Conservation (phyloP, 2,329 filamentous ascomycete genomes). For the Chaetomium strumarium region DNA sequence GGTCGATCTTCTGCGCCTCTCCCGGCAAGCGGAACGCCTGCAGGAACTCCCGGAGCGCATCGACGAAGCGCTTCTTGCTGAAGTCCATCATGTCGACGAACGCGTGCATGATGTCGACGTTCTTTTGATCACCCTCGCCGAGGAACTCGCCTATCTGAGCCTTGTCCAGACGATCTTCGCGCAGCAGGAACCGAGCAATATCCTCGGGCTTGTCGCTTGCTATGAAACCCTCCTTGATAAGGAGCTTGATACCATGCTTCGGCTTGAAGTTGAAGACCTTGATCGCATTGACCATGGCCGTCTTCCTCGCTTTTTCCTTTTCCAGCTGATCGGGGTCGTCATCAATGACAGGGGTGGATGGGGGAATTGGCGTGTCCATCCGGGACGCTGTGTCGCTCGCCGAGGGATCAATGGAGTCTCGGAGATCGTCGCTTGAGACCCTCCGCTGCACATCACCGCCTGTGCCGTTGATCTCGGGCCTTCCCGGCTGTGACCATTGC, state of each 20-base stretch:
- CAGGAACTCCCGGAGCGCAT: constrained; percentile 82
- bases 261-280: constrained; percentile 97
- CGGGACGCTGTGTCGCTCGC: constrained; percentile 55
- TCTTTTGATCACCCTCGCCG: constrained; percentile 85
- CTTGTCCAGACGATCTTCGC: constrained; percentile 83
- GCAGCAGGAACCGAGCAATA: constrained; percentile 75
- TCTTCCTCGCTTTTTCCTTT: constrained; percentile 90
- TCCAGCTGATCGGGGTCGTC: constrained; percentile 95
- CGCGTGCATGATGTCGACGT: constrained; percentile 96
- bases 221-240: constrained; percentile 85
- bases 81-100: constrained; percentile 98
- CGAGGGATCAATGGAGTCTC: constrained; percentile 73
- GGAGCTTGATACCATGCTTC: constrained; percentile 80
- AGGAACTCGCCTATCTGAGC: constrained; percentile 88
- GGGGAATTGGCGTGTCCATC: constrained; percentile 51
- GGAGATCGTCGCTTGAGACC: constrained; percentile 47
- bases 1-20: constrained; percentile 97
- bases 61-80: constrained; percentile 82
- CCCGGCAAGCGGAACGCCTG: constrained; percentile 93
- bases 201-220: constrained; percentile 69
- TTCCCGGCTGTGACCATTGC: constrained; percentile 71
- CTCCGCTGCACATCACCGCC: constrained; percentile 46
- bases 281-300: constrained; percentile 81
- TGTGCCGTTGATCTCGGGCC: constrained; percentile 54
- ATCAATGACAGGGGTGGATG: constrained; percentile 65